Conservation (phyloP, 2,329 filamentous ascomycete genomes). For the Emergomyces africanus region DNA sequence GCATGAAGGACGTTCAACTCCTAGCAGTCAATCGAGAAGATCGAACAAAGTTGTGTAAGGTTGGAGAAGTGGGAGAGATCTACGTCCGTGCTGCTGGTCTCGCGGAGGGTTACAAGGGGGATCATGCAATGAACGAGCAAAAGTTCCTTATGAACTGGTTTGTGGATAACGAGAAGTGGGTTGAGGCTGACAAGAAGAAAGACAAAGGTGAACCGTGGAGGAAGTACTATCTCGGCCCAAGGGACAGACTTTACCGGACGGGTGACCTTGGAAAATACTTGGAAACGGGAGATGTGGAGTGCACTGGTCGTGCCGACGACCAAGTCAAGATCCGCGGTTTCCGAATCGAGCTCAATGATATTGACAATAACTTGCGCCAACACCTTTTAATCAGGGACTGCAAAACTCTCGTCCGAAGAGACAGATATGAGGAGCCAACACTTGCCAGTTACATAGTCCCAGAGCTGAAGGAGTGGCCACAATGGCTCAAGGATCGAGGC, state of each 20-base stretch:
- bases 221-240: slow-evolving; percentile 62
- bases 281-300: slow-evolving; percentile 58
- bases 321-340: slow-evolving; percentile 97
- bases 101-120: slow-evolving; percentile 64
- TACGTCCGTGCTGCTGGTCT: slow-evolving; percentile 71
- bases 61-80: slow-evolving; percentile 77
- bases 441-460: slow-evolving; percentile 87
- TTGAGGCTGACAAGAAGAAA: slow-evolving; percentile 47
- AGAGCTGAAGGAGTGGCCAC: slow-evolving; percentile 59
- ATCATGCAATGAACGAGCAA: slow-evolving; percentile 47
- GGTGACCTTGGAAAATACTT: slow-evolving; percentile 75
- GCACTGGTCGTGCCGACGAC: slow-evolving; percentile 67
- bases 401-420: slow-evolving; percentile 70
- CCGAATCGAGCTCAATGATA: slow-evolving; percentile 87
- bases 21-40: slow-evolving; percentile 65
- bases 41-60: slow-evolving; percentile 55
- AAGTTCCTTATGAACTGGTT: slow-evolving; percentile 88
- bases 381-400: slow-evolving; percentile 69
- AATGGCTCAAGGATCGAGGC: slow-evolving; percentile 48
- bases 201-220: slow-evolving; percentile 58
- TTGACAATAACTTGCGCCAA: slow-evolving; percentile 68
- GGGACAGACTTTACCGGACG: slow-evolving; percentile 75
- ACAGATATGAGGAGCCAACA: slow-evolving; percentile 72
- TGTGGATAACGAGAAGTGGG: slow-evolving; percentile 58
- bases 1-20: slow-evolving; percentile 82